Conservation (phyloP, 106 monocot species). For the Acanthochlamys bracteata region DNA sequence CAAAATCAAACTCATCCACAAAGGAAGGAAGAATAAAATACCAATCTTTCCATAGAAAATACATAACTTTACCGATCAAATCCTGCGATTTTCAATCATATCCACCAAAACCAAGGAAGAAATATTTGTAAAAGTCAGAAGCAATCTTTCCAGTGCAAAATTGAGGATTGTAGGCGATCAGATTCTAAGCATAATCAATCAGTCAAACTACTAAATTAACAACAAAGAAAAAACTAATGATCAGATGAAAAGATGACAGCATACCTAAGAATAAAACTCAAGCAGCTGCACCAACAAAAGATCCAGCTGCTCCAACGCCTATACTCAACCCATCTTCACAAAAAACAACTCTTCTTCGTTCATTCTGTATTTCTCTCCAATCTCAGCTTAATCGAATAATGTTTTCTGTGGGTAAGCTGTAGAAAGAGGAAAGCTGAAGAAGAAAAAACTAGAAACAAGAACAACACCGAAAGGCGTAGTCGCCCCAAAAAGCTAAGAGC, state of each 20-base stretch:
- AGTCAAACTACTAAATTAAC: not conserved
- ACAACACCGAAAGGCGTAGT: not conserved
- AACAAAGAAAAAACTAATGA: not conserved
- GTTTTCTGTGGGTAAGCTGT: not conserved
- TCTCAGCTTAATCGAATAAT: not conserved
- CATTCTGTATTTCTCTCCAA: not conserved
- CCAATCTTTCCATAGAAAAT: no score
- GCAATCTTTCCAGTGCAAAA: no score
- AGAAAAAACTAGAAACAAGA: not conserved
- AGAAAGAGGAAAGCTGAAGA: not conserved
- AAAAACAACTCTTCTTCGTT: not conserved
- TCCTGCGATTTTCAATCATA: no score
- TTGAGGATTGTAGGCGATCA: not conserved
- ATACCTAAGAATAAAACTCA: not conserved
- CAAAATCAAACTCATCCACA: no score
- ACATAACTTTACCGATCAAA: no score
- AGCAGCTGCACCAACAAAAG: constrained; percentile 4
- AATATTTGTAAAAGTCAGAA: no score
- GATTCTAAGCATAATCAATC: not conserved
- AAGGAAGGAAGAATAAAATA: no score
- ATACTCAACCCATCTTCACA: not conserved
- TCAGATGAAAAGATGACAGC: not conserved
- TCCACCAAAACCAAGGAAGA: no score
- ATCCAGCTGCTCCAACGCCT: not conserved
- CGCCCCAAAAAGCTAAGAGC: no score